Evolutionary conservation across 1,284 basidiomycete species (phyloP), one percentile per base, ranked within the genome.

Genomic region (Rhodotorula sp.): DNA sequence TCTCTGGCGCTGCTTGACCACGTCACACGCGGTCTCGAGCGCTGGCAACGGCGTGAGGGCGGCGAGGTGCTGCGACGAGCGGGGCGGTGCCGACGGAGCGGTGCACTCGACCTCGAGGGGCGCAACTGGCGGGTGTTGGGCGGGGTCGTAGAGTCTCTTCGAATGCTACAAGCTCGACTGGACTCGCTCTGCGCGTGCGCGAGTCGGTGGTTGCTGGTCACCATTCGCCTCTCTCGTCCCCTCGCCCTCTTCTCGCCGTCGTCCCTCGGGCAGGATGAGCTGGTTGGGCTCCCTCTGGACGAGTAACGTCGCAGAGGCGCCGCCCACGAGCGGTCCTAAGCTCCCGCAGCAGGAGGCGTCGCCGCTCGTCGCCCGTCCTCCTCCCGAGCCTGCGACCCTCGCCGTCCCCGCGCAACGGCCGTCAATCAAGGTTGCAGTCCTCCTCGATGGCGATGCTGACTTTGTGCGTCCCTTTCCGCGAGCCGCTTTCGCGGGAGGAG

Each of bases 401-500:
- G 25, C 39, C 37, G 10, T 44, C 57, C 15, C 37, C 39, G 57
- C 27, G 25, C 41, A 17, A 36, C 2, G 19, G 32, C 21, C 15
- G 1, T 36, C 64, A 5, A 36, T 61, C 32, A 58, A 17, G 29
- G 66, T 68, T 27, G 56, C 54, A 1, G 61, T 68, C 12, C 27
- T 64, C 22, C 61, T 68, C 15, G 61, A 68, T 32, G 67, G 67
- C 12, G 57, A 63, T n/a, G 46, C 60, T 15, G 61, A 68, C 32
- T 34, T 37, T 29, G 66, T 67, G 8, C 54, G 66, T 29, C 17
- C 17, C 29, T 32, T 48, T 27, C 34, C 25, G 0, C 1, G 10
- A 15, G 21, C n/a, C 4, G 8, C 10, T 25, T 8, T 12, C n/a
- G 9, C 32, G 7, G 6, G 27, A 27, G 32, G 59, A 46, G n/a